Percentiles rank a stretch among this genome's conserved stretches.
Evolutionary conservation across 345 rosid genomes (phyloP).

Genomic region (Heritiera fomes): DNA sequence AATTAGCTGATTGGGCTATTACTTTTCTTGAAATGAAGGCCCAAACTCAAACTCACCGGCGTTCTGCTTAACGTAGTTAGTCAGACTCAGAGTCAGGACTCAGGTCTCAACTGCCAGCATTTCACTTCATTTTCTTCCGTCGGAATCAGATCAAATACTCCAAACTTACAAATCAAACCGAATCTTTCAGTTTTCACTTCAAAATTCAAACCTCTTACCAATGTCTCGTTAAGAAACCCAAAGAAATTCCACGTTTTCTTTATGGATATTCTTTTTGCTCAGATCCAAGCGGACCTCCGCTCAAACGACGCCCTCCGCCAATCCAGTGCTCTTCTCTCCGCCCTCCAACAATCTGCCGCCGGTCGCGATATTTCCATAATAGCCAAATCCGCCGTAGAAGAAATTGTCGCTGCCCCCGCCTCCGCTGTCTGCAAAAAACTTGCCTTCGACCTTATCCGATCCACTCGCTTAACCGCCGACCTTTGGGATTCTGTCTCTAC

Average conservation of each 20-base stretch:
- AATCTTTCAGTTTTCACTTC: slow-evolving; percentile 4
- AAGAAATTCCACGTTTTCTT: not conserved
- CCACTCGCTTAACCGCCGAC: slow-evolving; percentile 89
- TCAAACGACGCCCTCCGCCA: slow-evolving; percentile 98
- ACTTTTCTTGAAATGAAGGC: too few species aligned
- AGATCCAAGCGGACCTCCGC: slow-evolving; percentile 99
- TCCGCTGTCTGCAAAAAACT: slow-evolving; percentile 98
- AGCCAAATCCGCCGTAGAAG: slow-evolving; percentile 93
- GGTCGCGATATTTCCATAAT: slow-evolving; percentile 87
- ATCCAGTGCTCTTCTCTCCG: slow-evolving; percentile 84
- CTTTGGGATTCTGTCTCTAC: slow-evolving; percentile 88
- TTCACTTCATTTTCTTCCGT: not conserved
- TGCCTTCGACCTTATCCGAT: slow-evolving; percentile 93
- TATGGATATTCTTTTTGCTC: slow-evolving; percentile 93
- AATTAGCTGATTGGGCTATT: too few species aligned
- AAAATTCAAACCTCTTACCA: not conserved
- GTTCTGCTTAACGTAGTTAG: too few species aligned
- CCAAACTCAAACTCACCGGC: too few species aligned
- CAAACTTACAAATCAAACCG: not conserved
- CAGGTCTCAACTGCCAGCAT: not conserved
- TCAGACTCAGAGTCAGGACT: too few species aligned
- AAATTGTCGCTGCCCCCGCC: slow-evolving; percentile 87
- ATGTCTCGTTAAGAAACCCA: not conserved
- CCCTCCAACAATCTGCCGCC: slow-evolving; percentile 96
- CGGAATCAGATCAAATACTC: not conserved